phyloP scores from a whole-genome alignment of 768 basidiomycete species.

The Leccinum rimulosum region DNA sequence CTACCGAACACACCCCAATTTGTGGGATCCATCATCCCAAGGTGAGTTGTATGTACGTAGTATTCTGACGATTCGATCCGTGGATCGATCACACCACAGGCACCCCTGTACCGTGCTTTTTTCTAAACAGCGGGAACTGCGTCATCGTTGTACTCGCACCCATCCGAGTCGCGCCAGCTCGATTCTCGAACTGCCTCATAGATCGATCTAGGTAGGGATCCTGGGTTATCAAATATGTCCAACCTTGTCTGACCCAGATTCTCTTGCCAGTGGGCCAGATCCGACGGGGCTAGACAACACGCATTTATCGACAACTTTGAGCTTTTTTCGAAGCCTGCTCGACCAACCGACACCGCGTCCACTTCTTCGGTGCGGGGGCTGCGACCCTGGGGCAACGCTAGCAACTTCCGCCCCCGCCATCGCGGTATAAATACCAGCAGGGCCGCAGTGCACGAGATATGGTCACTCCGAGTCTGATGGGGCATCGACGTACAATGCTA shows the following conservation, averaged over 20 bases:
- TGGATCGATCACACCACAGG: conserved; percentile 2
- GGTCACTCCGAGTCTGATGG: background rate
- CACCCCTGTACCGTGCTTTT: background rate
- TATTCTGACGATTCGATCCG: conserved; percentile 7
- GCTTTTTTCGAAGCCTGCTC: background rate
- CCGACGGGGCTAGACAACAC: background rate
- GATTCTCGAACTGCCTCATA: too few relatives aligned
- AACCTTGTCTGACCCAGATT: background rate
- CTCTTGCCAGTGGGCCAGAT: background rate
- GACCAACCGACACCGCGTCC: background rate
- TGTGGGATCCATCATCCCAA: background rate
- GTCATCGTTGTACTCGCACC: background rate
- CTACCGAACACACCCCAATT: background rate
- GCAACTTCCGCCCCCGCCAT: background rate
- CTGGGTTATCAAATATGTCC: background rate
- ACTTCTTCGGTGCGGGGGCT: background rate
- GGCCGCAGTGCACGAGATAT: background rate
- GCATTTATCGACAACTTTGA: background rate
- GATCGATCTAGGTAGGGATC: background rate
- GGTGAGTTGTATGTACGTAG: conserved; percentile 4
- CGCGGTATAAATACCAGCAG: background rate
- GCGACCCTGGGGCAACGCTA: background rate
- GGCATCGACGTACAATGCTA: background rate
- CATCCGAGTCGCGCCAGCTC: background rate
- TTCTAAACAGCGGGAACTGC: conserved; percentile 1